These are phyloP conservation scores for Arctium minus DNA, from an alignment of 129 eudicot species.

Conservation along the genomic window DNA sequence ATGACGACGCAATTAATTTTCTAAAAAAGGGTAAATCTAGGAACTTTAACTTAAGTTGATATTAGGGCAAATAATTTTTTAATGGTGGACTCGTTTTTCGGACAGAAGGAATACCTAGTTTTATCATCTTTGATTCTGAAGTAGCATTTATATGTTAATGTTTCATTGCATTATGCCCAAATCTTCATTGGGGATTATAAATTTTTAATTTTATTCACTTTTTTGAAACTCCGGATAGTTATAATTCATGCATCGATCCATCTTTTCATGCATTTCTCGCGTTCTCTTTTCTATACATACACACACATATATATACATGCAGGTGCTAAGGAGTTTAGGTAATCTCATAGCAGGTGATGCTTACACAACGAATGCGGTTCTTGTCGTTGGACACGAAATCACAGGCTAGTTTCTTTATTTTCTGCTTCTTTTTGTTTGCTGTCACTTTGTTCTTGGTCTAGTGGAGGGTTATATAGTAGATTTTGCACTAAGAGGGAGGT, in stretches of 20 bases:
- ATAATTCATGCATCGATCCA: neutral
- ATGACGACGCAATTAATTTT: neutral
- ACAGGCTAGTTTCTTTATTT: constrained; percentile 68
- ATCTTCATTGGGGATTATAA: neutral
- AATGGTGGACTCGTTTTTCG: neutral
- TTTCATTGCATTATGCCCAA: neutral
- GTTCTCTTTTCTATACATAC: neutral
- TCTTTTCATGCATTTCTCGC: constrained; percentile 6
- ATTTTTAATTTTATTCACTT: neutral
- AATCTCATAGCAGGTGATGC: constrained; percentile 96
- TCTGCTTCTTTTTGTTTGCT: neutral
- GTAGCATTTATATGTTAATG: neutral
- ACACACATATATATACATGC: neutral
- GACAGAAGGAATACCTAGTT: neutral
- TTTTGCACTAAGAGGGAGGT: neutral
- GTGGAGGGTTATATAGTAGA: neutral
- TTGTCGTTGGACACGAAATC: constrained; percentile 63
- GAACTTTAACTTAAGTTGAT: neutral
- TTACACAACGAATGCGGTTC: constrained; percentile 47
- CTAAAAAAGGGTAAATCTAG: neutral
- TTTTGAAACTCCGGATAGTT: neutral
- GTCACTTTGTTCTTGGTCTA: neutral
- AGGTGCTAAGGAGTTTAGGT: constrained; percentile 92
- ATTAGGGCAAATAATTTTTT: neutral
- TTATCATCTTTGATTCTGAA: neutral